Conservation (phyloP, 768 basidiomycete species). For the Leucogyrophana mollusca region DNA sequence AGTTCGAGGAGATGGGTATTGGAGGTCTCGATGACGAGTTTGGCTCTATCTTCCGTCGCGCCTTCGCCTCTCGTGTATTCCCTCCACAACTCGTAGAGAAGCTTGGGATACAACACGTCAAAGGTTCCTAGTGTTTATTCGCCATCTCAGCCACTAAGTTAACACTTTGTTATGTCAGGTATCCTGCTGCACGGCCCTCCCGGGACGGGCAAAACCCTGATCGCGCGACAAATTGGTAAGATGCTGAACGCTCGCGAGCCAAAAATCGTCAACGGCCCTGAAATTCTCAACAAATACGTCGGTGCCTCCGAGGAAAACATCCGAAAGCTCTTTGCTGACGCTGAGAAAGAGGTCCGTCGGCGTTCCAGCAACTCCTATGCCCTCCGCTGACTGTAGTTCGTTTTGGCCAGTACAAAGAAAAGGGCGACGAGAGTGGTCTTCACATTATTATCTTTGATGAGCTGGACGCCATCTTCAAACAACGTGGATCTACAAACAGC, state of each 20-base stretch:
- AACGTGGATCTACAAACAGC: conserved; percentile 87
- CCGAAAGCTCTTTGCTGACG: conserved; percentile 95
- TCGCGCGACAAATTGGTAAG: conserved; percentile 98
- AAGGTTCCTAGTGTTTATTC: conserved; percentile 54
- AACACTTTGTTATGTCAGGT: conserved; percentile 43
- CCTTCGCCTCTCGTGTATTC: conserved; percentile 98
- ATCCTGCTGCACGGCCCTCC: conserved; percentile 95
- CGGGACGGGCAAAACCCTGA: conserved; percentile 97
- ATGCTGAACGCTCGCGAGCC: conserved; percentile 98
- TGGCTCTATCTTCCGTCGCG: conserved; percentile 94
- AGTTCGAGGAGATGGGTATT: conserved; percentile 99
- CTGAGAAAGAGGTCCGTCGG: conserved; percentile 82
- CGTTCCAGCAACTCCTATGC: not conserved
- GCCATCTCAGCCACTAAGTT: not conserved
- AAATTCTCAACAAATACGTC: conserved; percentile 95
- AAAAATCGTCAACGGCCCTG: conserved; percentile 97
- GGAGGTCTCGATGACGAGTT: conserved; percentile 97
- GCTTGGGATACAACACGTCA: conserved; percentile 97
- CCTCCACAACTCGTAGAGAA: conserved; percentile 96
- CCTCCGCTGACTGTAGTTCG: not conserved
- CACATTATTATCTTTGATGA: conserved; percentile 99
- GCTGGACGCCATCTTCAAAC: conserved; percentile 97
- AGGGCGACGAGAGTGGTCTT: conserved; percentile 93
- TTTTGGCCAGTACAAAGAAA: conserved; percentile 80
- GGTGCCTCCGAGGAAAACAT: conserved; percentile 98